Evolutionary conservation across 2,329 filamentous ascomycete species (phyloP).

Genomic region (Thielaviopsis ethacetica): DNA sequence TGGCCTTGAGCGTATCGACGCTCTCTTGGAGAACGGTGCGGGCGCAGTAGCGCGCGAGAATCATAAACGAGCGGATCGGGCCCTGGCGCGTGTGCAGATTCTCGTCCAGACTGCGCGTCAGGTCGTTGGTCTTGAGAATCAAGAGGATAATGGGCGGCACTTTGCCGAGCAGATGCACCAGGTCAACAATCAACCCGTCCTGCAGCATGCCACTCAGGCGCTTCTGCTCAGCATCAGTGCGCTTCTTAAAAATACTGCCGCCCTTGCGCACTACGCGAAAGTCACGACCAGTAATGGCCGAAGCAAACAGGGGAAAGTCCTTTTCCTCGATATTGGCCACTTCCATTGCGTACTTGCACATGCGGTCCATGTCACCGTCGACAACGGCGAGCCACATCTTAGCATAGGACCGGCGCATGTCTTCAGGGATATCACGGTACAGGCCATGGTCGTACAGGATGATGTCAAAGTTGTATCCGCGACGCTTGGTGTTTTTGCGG

Average conservation of each 20-base stretch:
- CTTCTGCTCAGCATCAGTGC: conserved; percentile 65
- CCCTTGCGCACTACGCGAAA: conserved; percentile 51
- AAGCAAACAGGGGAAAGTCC: conserved; percentile 89
- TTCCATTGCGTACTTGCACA: conserved; percentile 78
- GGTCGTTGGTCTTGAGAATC: conserved; percentile 94
- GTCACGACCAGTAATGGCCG: conserved; percentile 88
- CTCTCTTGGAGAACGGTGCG: conserved; percentile 50
- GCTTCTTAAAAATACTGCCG: conserved; percentile 37
- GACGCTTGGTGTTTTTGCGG: conserved; percentile 49
- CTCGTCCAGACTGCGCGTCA: conserved; percentile 87
- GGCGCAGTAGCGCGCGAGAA: conserved; percentile 51
- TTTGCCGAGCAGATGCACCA: conserved; percentile 74
- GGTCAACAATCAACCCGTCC: conserved; percentile 73
- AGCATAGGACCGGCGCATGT: conserved; percentile 71
- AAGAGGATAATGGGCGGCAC: conserved; percentile 86
- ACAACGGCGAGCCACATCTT: conserved; percentile 96
- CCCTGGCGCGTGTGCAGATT: conserved; percentile 60
- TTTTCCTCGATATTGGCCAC: conserved; percentile 79
- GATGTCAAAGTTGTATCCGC: conserved; percentile 70
- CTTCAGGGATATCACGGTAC: conserved; percentile 76
- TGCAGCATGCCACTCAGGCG: conserved; percentile 71
- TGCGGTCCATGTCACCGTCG: conserved; percentile 66
- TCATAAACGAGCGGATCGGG: conserved; percentile 48
- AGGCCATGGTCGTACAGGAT: conserved; percentile 94
- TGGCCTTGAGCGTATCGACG: conserved; percentile 35